These are phyloP conservation scores for Solanum sejunctum DNA, from an alignment of 257 asterid species.

Conservation along the genomic window DNA sequence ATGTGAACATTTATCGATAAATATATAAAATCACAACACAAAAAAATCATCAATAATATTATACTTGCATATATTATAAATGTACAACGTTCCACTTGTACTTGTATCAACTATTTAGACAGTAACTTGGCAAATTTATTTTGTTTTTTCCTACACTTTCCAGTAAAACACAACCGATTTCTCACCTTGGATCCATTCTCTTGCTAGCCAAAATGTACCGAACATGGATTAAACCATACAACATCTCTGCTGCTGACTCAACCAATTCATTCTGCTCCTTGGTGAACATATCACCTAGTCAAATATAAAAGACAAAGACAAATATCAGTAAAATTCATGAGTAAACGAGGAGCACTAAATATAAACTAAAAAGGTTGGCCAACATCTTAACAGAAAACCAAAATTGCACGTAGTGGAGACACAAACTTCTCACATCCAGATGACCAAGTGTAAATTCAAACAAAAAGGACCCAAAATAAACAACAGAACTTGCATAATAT, in stretches of 20 bases:
- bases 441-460: background rate
- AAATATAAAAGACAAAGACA: background rate
- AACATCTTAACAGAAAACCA: background rate
- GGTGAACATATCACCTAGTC: conserved; percentile 73
- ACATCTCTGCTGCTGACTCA: conserved; percentile 98
- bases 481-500: background rate
- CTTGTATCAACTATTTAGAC: too few relatives aligned
- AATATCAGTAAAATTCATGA: background rate
- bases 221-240: conserved; percentile 85
- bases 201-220: conserved; percentile 87
- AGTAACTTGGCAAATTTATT: too few relatives aligned
- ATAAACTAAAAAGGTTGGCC: background rate
- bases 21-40: too few relatives aligned
- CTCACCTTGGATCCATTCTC: conserved; percentile 76
- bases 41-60: too few relatives aligned
- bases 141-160: too few relatives aligned
- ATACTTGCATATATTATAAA: too few relatives aligned
- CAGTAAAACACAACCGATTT: too few relatives aligned
- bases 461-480: background rate
- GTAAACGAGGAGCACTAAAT: background rate
- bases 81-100: too few relatives aligned
- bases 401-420: background rate
- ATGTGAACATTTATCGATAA: too few relatives aligned
- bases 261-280: conserved; percentile 95
- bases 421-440: background rate